Evolutionary conservation across 2,329 filamentous ascomycete genomes (phyloP).

Genomic region (Aspergillus sp.): DNA sequence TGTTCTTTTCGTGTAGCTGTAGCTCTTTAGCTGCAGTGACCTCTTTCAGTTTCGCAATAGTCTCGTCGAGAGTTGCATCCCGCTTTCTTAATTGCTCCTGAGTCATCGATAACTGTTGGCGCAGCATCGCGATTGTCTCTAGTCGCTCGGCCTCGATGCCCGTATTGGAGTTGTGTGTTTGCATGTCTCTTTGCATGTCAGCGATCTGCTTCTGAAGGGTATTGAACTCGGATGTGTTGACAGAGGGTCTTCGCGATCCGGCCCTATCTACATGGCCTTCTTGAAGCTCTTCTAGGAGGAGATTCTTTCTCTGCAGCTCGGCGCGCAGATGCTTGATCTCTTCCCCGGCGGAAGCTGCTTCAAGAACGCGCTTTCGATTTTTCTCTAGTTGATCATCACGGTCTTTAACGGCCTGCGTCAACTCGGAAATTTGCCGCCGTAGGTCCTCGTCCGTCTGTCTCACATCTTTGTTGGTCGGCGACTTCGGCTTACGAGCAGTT

Average conservation of each 20-base stretch:
- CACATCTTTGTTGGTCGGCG: conserved; percentile 16
- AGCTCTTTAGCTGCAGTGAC: conserved; percentile 31
- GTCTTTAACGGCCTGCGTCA: conserved; percentile 32
- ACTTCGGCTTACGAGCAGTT: conserved; percentile 25
- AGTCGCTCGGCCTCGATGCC: conserved; percentile 29
- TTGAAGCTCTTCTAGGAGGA: conserved; percentile 29
- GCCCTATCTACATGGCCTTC: conserved; percentile 23
- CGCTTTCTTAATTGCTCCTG: conserved; percentile 38
- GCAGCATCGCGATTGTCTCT: conserved; percentile 33
- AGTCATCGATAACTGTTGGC: conserved; percentile 31
- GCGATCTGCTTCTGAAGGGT: conserved; percentile 32
- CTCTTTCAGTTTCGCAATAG: conserved; percentile 32
- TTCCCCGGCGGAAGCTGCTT: conserved; percentile 37
- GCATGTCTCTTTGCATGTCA: conserved; percentile 33
- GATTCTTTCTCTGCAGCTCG: conserved; percentile 36
- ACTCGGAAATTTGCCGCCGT: conserved; percentile 31
- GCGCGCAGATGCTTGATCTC: conserved; percentile 40
- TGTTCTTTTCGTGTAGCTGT: conserved; percentile 36
- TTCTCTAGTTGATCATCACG: conserved; percentile 36
- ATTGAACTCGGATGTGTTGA: conserved; percentile 21
- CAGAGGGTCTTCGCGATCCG: conserved; percentile 28
- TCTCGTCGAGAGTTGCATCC: conserved; percentile 35
- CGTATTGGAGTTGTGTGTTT: conserved; percentile 22
- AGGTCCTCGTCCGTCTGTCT: conserved; percentile 24
- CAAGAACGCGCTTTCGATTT: conserved; percentile 31